Evolutionary conservation across 2,329 filamentous ascomycete species (phyloP).

Genomic region (Pyricularia grisea): DNA sequence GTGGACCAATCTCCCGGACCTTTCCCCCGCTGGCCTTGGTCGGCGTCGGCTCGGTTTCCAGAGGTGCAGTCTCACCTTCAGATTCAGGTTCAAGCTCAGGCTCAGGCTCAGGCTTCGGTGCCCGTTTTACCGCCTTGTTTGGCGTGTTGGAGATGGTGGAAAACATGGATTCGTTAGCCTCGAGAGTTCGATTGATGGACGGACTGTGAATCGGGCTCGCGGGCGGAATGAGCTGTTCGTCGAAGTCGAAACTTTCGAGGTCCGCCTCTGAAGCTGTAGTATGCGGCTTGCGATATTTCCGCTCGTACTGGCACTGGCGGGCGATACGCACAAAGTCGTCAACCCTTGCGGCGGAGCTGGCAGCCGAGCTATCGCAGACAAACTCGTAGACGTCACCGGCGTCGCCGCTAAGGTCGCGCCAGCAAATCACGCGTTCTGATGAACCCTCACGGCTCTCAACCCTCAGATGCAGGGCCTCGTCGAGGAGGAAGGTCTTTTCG

Average conservation of each 20-base stretch:
- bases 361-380: constrained; percentile 65
- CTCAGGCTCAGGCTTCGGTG: background rate
- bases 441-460: constrained; percentile 70
- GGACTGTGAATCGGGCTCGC: constrained; percentile 55
- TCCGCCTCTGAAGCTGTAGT: constrained; percentile 75
- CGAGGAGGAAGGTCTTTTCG: constrained; percentile 95
- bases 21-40: background rate
- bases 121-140: constrained; percentile 25
- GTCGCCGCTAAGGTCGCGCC: constrained; percentile 92
- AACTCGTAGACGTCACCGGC: constrained; percentile 95
- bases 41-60: background rate
- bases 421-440: constrained; percentile 81
- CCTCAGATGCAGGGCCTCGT: constrained; percentile 81
- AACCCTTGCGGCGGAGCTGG: constrained; percentile 60
- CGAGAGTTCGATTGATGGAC: constrained; percentile 41
- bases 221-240: constrained; percentile 53
- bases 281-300: constrained; percentile 76
- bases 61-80: background rate
- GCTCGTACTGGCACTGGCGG: constrained; percentile 93
- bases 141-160: constrained; percentile 38
- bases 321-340: constrained; percentile 74
- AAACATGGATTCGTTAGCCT: constrained; percentile 48
- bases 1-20: constrained; percentile 8
- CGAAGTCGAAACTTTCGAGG: constrained; percentile 73
- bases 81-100: background rate